Evolutionary conservation across 2,329 filamentous ascomycete genomes (phyloP).

Genomic region (Colletotrichum caudatum): DNA sequence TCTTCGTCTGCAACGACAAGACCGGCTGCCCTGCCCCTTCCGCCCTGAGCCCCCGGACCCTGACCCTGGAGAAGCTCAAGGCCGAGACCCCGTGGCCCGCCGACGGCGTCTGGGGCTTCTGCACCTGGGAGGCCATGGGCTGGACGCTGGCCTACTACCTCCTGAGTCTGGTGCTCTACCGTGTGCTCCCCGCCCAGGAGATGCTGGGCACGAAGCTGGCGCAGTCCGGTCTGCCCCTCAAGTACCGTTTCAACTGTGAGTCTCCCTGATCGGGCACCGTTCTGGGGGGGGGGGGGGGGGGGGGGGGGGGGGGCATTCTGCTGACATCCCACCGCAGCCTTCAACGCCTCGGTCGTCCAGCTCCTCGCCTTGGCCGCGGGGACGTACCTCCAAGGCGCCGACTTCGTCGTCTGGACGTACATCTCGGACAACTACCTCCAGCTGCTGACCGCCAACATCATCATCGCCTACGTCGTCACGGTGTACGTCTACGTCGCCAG

Average conservation of each 20-base stretch:
- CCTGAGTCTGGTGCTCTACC: slow-evolving; percentile 77
- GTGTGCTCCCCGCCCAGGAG: slow-evolving; percentile 78
- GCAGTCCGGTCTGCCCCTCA: slow-evolving; percentile 73
- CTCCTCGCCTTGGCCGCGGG: slow-evolving; percentile 57
- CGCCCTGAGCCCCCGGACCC: slow-evolving; percentile 73
- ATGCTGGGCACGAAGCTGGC: slow-evolving; percentile 75
- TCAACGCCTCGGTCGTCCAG: slow-evolving; percentile 33
- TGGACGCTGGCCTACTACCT: slow-evolving; percentile 81
- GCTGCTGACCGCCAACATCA: slow-evolving; percentile 73
- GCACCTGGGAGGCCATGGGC: slow-evolving; percentile 73
- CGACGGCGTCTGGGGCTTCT: slow-evolving; percentile 74
- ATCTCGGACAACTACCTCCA: slow-evolving; percentile 78
- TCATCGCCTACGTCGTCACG: slow-evolving; percentile 70
- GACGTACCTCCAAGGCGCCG: slow-evolving; percentile 71
- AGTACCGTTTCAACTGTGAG: slow-evolving; percentile 82
- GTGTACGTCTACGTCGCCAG: slow-evolving; percentile 73
- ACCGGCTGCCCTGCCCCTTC: slow-evolving; percentile 87
- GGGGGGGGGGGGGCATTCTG: no score
- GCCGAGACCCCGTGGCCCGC: slow-evolving; percentile 81
- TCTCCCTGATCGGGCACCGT: no score
- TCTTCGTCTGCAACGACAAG: slow-evolving; percentile 88
- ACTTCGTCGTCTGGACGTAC: slow-evolving; percentile 78
- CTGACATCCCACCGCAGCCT: background rate
- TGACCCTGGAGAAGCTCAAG: slow-evolving; percentile 78
- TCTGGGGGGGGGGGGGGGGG: no score